A percentile compares a stretch with the other conserved stretches of the same genome.
phyloP scores from a whole-genome alignment of 2,329 filamentous ascomycete genomes.

The Lasiodiplodia hormozganensis region DNA sequence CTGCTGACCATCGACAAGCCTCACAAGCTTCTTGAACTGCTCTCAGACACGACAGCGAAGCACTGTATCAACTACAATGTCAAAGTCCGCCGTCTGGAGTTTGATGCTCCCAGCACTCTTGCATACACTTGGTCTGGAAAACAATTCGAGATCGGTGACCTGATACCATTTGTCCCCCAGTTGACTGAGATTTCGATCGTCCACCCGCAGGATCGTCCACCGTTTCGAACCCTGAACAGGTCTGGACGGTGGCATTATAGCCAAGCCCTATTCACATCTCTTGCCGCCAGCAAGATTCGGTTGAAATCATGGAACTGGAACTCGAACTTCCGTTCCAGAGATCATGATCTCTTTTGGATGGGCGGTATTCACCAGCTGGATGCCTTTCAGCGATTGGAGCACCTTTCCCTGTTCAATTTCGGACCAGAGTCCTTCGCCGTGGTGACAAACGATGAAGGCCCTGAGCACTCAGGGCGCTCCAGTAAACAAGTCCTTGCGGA shows the following conservation, averaged over 20 bases:
- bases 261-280: constrained; percentile 66
- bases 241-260: constrained; percentile 72
- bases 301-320: constrained; percentile 66
- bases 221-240: constrained; percentile 58
- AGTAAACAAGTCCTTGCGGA: constrained; percentile 55
- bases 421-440: constrained; percentile 31
- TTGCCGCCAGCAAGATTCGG: constrained; percentile 59
- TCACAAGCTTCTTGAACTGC: constrained; percentile 56
- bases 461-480: constrained; percentile 42
- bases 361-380: constrained; percentile 54
- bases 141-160: constrained; percentile 61
- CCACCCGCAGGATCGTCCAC: constrained; percentile 71
- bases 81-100: constrained; percentile 73
- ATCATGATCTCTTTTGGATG: constrained; percentile 40
- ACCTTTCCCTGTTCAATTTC: constrained; percentile 46
- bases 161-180: constrained; percentile 71
- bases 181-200: constrained; percentile 75
- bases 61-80: constrained; percentile 65
- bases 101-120: constrained; percentile 69
- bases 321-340: constrained; percentile 50
- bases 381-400: constrained; percentile 46
- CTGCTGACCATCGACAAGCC: constrained; percentile 62
- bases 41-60: constrained; percentile 57
- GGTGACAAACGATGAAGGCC: constrained; percentile 1
- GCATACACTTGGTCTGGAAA: constrained; percentile 60